A percentile compares a stretch with the other conserved stretches of the same genome.
Evolutionary conservation across 306 rosid genomes (phyloP).

Genomic region (Dalbergia oliveri): DNA sequence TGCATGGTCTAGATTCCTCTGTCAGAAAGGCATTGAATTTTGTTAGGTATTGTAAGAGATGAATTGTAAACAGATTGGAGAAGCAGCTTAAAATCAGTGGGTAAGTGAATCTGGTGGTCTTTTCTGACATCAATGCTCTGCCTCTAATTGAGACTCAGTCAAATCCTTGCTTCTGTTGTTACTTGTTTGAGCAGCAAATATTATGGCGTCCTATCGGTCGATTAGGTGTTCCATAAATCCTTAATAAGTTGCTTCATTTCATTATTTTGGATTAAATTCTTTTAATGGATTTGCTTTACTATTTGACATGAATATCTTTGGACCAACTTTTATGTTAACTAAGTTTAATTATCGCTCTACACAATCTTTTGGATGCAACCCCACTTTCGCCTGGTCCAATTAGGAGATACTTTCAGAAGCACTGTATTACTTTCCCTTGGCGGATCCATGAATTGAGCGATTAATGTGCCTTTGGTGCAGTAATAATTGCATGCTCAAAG

Average conservation of each 20-base stretch:
- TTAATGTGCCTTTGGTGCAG: no score
- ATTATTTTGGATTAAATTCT: background rate
- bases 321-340: background rate
- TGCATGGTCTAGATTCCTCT: no score
- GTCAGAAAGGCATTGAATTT: conserved; percentile 42
- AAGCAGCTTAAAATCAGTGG: conserved; percentile 48
- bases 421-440: no score
- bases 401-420: no score
- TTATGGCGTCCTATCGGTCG: conserved; percentile 9
- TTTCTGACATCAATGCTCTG: conserved; percentile 51
- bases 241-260: no score
- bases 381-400: no score
- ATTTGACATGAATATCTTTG: background rate
- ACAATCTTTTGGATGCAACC: no score
- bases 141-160: conserved; percentile 34
- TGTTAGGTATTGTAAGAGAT: conserved; percentile 51
- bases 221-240: conserved; percentile 31
- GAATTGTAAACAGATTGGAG: conserved; percentile 27
- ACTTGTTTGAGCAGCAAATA: conserved; percentile 25
- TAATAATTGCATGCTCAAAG: background rate
- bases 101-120: conserved; percentile 28
- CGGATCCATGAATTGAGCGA: background rate
- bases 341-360: no score
- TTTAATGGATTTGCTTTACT: no score
- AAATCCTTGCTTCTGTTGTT: conserved; percentile 36